Conservation (phyloP, 208 protist genomes). For the Naegleria fowleri region DNA sequence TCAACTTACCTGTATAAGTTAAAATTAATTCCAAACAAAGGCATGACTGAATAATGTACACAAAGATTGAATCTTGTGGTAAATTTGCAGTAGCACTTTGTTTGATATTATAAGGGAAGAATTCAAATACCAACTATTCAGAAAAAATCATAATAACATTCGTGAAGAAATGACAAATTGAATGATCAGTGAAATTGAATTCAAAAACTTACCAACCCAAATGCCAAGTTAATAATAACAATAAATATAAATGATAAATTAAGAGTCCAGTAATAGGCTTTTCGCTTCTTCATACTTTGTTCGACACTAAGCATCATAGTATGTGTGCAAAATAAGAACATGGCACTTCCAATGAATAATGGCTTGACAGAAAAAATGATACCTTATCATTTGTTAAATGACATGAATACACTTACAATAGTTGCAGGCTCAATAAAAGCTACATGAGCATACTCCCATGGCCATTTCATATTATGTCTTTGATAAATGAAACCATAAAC, state of each 20-base stretch:
- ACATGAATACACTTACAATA: neutral
- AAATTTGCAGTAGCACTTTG: neutral
- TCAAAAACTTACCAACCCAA: neutral
- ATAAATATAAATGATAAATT: neutral
- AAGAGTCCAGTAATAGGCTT: neutral
- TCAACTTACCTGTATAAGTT: neutral
- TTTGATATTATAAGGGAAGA: constrained; percentile 3
- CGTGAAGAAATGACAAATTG: too few relatives aligned
- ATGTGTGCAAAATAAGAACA: constrained; percentile 17
- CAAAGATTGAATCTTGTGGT: neutral
- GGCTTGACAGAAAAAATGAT: neutral
- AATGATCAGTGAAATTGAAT: too few relatives aligned
- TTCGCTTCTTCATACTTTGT: neutral
- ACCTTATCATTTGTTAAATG: neutral
- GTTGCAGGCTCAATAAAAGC: neutral
- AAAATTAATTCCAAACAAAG: neutral
- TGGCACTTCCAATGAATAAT: neutral
- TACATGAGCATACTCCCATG: neutral
- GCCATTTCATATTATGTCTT: neutral
- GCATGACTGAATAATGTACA: neutral
- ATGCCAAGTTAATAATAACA: constrained; percentile 1
- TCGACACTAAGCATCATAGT: neutral
- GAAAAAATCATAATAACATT: neutral
- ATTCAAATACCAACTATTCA: neutral
- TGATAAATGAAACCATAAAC: constrained; percentile 7